Evolutionary conservation across 352 stramenopile species (phyloP).

Genomic region (Globisporangium iwayamae): DNA sequence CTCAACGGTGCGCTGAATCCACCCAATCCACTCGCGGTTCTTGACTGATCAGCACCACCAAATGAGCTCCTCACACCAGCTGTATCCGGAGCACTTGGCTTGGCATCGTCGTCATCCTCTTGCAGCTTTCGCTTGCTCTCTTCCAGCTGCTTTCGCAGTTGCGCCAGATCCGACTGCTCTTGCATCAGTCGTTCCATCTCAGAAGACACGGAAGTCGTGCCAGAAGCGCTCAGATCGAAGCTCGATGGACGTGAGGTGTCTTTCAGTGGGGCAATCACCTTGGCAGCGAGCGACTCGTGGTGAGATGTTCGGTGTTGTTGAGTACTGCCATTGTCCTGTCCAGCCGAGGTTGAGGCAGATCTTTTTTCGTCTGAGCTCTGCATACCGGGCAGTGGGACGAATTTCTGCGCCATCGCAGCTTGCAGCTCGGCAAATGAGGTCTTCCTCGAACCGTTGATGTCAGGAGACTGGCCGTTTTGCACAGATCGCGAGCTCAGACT

Average conservation of each 20-base stretch:
- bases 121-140: conserved; percentile 64
- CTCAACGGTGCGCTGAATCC: conserved; percentile 1
- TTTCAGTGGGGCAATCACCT: conserved; percentile 38
- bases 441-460: neutral
- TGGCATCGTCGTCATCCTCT: conserved; percentile 20
- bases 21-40: conserved; percentile 3
- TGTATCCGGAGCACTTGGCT: neutral
- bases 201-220: conserved; percentile 22
- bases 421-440: conserved; percentile 17
- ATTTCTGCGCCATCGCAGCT: conserved; percentile 22
- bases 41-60: neutral
- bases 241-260: conserved; percentile 8
- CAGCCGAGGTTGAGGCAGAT: neutral
- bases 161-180: conserved; percentile 62
- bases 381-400: conserved; percentile 43
- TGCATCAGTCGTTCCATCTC: conserved; percentile 67
- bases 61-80: conserved; percentile 1
- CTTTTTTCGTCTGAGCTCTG: conserved; percentile 29
- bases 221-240: neutral
- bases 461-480: neutral
- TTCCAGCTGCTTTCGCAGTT: conserved; percentile 57
- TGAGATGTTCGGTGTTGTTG: neutral
- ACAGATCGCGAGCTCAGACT: conserved; percentile 35
- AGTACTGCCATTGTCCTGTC: neutral
- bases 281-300: conserved; percentile 28